Base-by-base conservation (phyloP, 768 basidiomycete genomes). In the Boletus rufocinnamomeus region DNA sequence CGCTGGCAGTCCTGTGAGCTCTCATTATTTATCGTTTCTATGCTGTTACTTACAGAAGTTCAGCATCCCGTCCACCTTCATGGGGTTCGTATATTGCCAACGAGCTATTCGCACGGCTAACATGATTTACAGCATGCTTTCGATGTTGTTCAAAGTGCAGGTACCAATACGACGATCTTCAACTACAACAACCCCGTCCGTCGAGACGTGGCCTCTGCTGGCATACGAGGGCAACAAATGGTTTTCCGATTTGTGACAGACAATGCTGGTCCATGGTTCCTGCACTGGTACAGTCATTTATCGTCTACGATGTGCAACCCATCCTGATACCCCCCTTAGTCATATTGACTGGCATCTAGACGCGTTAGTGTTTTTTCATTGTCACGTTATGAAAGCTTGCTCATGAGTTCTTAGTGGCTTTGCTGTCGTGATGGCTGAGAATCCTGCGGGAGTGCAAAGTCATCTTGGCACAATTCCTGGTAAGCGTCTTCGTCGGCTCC, bases 221-320 rank as follows among this genome's bases (percentile, higher is more conserved):
- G 71, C 10, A 65, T 56, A 47, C 57, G 52, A 21, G 69, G 81
- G 63, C 63, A 80, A 72, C 68, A 78, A 66, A 77, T 81, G 45
- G 76, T 79, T 9, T 72, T 88, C 37, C 79, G 86, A 44, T 88
- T 82, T 69, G 70, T 75, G 21, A 85, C 86, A 3, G 83, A 88
- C 62, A 88, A 89, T 67, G 74, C 84, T 1, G 86, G 87, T 7
- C 79, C 82, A 11, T 85, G 84, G 81, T 73, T 80, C 60, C 59
- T 80, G 43, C 79, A 80, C 56, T 80, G 71, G 71, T 72, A 54
- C 45, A 34, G 34, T 37, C 19, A 11, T 14, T 52, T 23, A 19
- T 50, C 14, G n/a, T 45, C 6, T 38, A 17, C 9, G 19, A 40
- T 25, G 7, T 21, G 19, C 21, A 14, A 27, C 23, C 1, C 37